Evolutionary conservation across 805 yeast genomes (phyloP), one percentile per base, ranked within the genome.

Genomic region (Maudiozyma serrabonitensis): DNA sequence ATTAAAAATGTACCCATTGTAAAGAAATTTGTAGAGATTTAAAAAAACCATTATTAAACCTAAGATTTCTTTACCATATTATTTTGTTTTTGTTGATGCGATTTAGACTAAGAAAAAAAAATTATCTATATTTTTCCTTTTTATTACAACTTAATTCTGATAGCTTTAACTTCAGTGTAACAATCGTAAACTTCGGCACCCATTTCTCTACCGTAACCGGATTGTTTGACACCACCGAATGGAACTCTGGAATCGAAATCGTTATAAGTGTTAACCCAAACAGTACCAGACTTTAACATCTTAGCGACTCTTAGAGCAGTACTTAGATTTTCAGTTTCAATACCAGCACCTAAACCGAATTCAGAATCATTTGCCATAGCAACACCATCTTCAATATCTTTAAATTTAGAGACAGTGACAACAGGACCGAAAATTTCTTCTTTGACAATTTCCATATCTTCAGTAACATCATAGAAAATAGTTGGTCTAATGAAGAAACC

Each of bases 131-230:
- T 28, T 9, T 28, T 28, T 11, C 6, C 9, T 28, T 28, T 11
- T 28, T 28, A 9, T 47, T 56, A 60, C 50, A 69, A 58, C 55
- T 69, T 77, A 52, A 72, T 69, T 78, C 93, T 81, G 52, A 84
- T 84, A 55, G 87, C 86, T 71, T 84, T 84, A 55, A 74, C 75
- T 69, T 83, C 88, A 51, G 84, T 79, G 75, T 84, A 84, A 72
- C 80, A 79, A 56, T 82, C 87, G 56, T 82, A 75, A 47, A 84
- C 88, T 64, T 84, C 89, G 44, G 69, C 69, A 69, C 93, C 93
- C 90, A 84, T 82, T 74, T 84, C 93, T 75, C 87, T 81, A 67
- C 93, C 93, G 66, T 83, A 76, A 68, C 91, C 91, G 54, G 87
- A 80, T 71, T 82, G 82, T 63, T 82, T 81, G 73, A 71, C 82